Percentiles rank a stretch among this genome's conserved stretches.
Evolutionary conservation across 257 asterid genomes (phyloP).

Genomic region (Primulina huaijiensis): DNA sequence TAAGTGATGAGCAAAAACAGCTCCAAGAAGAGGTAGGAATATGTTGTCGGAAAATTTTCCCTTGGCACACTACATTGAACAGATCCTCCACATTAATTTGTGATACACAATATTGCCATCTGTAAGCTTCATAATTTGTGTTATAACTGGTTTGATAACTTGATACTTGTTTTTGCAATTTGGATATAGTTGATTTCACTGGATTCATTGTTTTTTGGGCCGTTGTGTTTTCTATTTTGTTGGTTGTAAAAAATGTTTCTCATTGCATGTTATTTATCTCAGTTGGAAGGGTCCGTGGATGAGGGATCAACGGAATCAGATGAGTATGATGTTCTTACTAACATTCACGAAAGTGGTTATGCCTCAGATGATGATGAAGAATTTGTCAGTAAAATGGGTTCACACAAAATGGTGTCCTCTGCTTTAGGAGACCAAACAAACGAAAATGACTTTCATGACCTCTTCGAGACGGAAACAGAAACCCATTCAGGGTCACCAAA

Average conservation of each 20-base stretch:
- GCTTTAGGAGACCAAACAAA: conserved; percentile 27
- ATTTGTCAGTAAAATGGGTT: conserved; percentile 21
- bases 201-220: background rate
- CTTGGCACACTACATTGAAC: background rate
- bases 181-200: background rate
- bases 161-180: conserved; percentile 4
- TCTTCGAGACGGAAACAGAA: conserved; percentile 39
- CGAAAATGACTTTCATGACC: conserved; percentile 19
- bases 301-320: conserved; percentile 80
- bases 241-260: background rate
- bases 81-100: background rate
- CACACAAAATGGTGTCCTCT: conserved; percentile 19
- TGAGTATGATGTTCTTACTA: conserved; percentile 87
- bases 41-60: background rate
- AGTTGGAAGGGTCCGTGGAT: conserved; percentile 93
- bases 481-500: conserved; percentile 32
- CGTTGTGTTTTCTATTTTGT: background rate
- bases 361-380: conserved; percentile 47
- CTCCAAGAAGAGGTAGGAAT: conserved; percentile 64
- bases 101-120: background rate
- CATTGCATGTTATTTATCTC: conserved; percentile 15
- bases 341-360: conserved; percentile 47
- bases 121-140: background rate
- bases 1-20: conserved; percentile 54
- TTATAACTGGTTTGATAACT: background rate